Base-by-base conservation (phyloP, 768 basidiomycete genomes). In the Myochromella boudieri region DNA sequence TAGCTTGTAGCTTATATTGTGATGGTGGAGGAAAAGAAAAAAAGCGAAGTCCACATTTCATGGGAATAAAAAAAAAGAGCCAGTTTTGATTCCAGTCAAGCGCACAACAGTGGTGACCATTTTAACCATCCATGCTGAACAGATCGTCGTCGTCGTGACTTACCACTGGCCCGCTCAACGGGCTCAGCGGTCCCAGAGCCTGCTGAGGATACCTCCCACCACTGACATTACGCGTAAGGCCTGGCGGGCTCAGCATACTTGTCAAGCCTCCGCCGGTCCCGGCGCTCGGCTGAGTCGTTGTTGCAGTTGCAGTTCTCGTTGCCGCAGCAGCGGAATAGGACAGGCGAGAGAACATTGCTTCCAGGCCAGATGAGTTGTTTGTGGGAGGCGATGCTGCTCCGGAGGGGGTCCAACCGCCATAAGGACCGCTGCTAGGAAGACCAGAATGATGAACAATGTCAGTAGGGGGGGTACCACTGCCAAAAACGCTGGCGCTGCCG, bases 61-160 rank as follows among this genome's bases (percentile, higher is more conserved):
- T 34, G 7, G 33, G 14, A 39, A 39, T 10, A 20, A 25, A 6
- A 20, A 39, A 39, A 25, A 39, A 39, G 22, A 39, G n/a, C n/a
- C 9, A 8, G 8, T 31, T 31, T 31, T n/a, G 8, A 39, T 9
- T 3, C 17, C 17, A 39, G 20, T 7, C 17, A 6, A 39, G 22
- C 17, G 37, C 18, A 12, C 37, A 25, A 39, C 20, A 12, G 18
- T 4, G 22, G 36, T 7, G 22, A 8, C n/a, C n/a, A 8, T 31
- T 31, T 59, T 49, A 75, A 43, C 70, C 70, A 52, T 88, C 86
- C 81, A 88, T 82, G 57, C 71, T 72, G 61, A 90, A 90, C 60
- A 89, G 63, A 58, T 85, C 86, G 60, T 85, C 84, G 50, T 85
- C 74, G 47, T 74, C 79, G 26, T 70, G 70, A n/a, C 75, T 79